A percentile compares a stretch with the other conserved stretches of the same genome.
These are phyloP conservation scores for Letharia columbiana DNA, from an alignment of 495 filamentous ascomycete species.

Conservation along the genomic window DNA sequence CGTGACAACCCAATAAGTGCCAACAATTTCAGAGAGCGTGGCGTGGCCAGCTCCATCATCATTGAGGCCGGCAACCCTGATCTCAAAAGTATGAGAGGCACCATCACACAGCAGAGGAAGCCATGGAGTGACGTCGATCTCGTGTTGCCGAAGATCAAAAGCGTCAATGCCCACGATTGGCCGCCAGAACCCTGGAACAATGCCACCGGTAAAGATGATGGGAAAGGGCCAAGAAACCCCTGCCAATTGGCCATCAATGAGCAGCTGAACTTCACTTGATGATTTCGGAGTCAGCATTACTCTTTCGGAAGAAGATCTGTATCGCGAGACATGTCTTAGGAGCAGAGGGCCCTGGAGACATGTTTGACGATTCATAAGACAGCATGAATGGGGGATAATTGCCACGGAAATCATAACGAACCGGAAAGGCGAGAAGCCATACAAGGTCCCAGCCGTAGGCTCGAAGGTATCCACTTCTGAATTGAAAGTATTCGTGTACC, in stretches of 20 bases:
- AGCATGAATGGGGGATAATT: no score
- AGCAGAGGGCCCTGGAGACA: no score
- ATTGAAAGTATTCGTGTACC: constrained; percentile 76
- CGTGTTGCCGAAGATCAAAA: constrained; percentile 72
- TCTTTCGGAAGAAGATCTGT: no score
- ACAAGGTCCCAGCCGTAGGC: constrained; percentile 46
- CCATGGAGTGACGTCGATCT: constrained; percentile 79
- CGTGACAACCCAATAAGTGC: constrained; percentile 72
- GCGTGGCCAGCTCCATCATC: constrained; percentile 39
- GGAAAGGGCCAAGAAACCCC: constrained; percentile 83
- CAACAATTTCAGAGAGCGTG: constrained; percentile 51
- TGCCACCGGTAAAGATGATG: constrained; percentile 79
- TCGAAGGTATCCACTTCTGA: constrained; percentile 55
- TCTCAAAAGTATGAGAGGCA: constrained; percentile 57
- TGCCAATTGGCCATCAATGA: constrained; percentile 66
- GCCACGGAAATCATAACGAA: no score
- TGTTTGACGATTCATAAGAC: no score
- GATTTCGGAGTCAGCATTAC: no score
- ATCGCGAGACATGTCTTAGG: no score
- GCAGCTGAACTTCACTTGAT: constrained; percentile 58
- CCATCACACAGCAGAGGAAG: constrained; percentile 61
- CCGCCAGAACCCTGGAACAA: constrained; percentile 72
- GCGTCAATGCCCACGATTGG: constrained; percentile 80
- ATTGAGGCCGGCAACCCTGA: constrained; percentile 58
- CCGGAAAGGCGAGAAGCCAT: constrained; percentile 73